Percentiles rank a stretch among this genome's conserved stretches.
Conservation (phyloP, 129 eudicot genomes). For the carrot (Daucus carota) region DNA sequence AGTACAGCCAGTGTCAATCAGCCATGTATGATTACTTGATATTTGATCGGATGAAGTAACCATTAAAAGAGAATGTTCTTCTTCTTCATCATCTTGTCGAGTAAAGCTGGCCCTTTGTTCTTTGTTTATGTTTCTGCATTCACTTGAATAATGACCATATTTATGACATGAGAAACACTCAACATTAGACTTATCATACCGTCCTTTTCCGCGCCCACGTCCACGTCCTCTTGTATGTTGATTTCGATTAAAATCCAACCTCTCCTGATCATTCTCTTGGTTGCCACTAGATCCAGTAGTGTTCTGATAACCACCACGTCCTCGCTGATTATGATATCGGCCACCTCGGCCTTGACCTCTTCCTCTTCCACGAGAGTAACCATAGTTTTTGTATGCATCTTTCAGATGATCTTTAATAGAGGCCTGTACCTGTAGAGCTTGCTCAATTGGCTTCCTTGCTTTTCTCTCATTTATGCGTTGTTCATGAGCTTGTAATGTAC, state of each 20-base stretch:
- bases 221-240: neutral
- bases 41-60: neutral
- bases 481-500: neutral
- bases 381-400: neutral
- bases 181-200: conserved; percentile 6
- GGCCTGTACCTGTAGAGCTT: neutral
- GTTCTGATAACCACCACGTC: conserved; percentile 1
- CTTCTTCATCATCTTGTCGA: neutral
- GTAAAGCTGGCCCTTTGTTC: neutral
- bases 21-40: neutral
- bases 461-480: neutral
- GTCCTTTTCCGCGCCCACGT: neutral
- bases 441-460: neutral
- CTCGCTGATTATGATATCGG: neutral
- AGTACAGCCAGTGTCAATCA: neutral
- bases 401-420: neutral
- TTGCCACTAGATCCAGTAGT: neutral
- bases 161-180: conserved; percentile 5
- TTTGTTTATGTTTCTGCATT: neutral
- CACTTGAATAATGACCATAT: neutral
- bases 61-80: neutral
- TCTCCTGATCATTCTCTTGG: neutral
- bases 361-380: neutral
- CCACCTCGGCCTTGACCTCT: neutral
- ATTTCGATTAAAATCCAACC: neutral